Evolutionary conservation across 2,329 filamentous ascomycete genomes (phyloP).

Genomic region (Aspergillus alliaceus): DNA sequence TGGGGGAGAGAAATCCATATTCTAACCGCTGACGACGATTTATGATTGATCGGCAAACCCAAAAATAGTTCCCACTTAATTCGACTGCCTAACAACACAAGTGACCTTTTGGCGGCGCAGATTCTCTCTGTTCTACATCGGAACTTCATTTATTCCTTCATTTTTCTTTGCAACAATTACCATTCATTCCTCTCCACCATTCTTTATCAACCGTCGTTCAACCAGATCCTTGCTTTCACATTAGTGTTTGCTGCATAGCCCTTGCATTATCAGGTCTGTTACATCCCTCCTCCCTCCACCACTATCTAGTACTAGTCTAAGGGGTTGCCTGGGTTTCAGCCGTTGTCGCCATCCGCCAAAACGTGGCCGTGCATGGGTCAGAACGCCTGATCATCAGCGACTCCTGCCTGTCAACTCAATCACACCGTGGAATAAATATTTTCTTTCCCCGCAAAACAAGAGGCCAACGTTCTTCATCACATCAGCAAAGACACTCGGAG

Average conservation of each 20-base stretch:
- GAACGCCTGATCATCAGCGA: neutral
- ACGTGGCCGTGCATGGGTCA: constrained; percentile 9
- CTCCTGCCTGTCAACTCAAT: neutral
- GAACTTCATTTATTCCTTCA: no score
- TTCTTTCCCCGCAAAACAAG: neutral
- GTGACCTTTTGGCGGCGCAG: no score
- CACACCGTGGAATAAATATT: neutral
- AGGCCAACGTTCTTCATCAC: neutral
- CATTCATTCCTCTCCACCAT: no score
- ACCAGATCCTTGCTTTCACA: no score
- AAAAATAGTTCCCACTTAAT: neutral
- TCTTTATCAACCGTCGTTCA: no score
- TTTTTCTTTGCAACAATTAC: no score
- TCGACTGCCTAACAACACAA: neutral
- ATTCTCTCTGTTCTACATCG: no score
- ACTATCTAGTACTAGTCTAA: no score
- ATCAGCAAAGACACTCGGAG: neutral
- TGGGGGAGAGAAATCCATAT: neutral
- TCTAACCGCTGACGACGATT: neutral
- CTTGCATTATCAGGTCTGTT: no score
- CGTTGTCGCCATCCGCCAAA: constrained; percentile 2
- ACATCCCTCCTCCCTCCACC: no score
- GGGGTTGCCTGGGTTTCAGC: neutral
- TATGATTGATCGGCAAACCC: neutral
- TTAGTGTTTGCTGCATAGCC: no score